Conservation (phyloP, 169 alveolate genomes). For the Eimeria acervulina region DNA sequence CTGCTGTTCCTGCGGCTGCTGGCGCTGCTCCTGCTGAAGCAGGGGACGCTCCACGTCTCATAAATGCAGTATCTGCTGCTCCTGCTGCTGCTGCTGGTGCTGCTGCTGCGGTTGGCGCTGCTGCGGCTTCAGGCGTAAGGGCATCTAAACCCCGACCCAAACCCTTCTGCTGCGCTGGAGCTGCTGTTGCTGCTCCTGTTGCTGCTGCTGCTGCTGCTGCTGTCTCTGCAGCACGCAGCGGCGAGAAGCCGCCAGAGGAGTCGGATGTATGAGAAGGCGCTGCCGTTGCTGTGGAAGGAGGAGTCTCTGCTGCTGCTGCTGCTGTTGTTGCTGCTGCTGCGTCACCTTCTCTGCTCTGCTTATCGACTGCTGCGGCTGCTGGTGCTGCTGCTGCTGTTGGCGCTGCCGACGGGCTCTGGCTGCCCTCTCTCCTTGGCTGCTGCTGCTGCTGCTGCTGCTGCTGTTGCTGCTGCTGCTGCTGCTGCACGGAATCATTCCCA, state of each 20-base stretch:
- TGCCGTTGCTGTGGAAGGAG: neutral
- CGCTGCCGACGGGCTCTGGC: neutral
- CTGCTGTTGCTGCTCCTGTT: too few relatives aligned
- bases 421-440: too few relatives aligned
- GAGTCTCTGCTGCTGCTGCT: constrained; percentile 6
- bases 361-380: neutral
- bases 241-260: neutral
- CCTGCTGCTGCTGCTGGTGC: constrained; percentile 63
- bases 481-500: neutral
- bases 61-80: neutral
- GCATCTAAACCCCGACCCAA: neutral
- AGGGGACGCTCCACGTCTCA: neutral
- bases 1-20: constrained; percentile 41
- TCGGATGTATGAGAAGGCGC: constrained; percentile 21
- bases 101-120: neutral
- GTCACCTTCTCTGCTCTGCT: neutral
- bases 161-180: neutral
- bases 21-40: constrained; percentile 10
- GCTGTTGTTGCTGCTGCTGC: neutral
- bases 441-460: neutral
- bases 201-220: constrained; percentile 52
- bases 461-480: constrained; percentile 55
- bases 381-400: constrained; percentile 17
- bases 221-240: constrained; percentile 2
- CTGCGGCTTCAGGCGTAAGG: neutral